Evolutionary conservation across 768 basidiomycete species (phyloP), one percentile per base, ranked within the genome.

Genomic region (Hypholoma sublateritium): DNA sequence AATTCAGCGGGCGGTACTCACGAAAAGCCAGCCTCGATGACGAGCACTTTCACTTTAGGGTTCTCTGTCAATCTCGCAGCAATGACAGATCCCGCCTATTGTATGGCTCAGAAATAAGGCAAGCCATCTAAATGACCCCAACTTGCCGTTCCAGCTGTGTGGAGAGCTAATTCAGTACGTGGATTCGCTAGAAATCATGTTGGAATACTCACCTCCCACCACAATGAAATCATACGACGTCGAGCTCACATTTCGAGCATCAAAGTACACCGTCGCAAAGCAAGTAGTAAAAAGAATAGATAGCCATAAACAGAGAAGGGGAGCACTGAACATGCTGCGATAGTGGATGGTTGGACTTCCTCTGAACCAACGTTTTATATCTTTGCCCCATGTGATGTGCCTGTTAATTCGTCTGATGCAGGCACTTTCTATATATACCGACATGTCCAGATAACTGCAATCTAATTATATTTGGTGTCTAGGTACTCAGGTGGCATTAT

Each of bases 11-110:
- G 41, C 5, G 22, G n/a, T 36, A 22, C 44, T 12, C 39, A 84
- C 86, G 83, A 85, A 55, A 69, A 64, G 3, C 84, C 84, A 0
- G 82, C 78, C 62, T 86, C 84, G 8, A 85, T 65, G 4, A 86
- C 63, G 14, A 83, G 70, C 0, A 85, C 82, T 2, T 72, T 71
- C 8, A 80, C 67, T 1, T 63, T 65, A 0, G 78, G 76, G 51
- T 83, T 69, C 62, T 85, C 84, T 9, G 77, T 78, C 9, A 85
- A 68, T 5, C 84, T 73, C 9, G 80, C 73, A 1, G 84, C 84
- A 19, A 85, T 67, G 0, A 77, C 81, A 55, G 81, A 82, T 8
- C 84, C 84, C 0, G 81, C 76, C 28, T 83, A 14, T 42, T n/a
- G n/a, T 3, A 42, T 2, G n/a, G 16, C 8, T 42, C 41, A 42